These are phyloP conservation scores for Cardiospermum halicacabum DNA, from an alignment of 345 rosid genomes.

Conservation along the genomic window DNA sequence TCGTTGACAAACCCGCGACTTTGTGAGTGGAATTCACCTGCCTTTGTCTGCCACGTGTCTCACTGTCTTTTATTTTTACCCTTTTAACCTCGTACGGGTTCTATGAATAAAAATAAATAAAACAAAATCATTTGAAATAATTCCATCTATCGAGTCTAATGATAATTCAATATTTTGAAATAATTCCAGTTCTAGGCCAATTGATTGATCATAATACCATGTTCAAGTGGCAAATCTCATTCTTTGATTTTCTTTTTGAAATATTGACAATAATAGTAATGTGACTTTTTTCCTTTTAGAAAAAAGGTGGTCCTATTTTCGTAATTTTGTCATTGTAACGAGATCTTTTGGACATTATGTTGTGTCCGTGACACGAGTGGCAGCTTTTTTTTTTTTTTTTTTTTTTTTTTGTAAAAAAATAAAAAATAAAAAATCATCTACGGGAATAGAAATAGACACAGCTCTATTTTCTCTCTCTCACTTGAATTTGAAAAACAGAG, in stretches of 20 bases:
- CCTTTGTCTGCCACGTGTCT: constrained; percentile 21
- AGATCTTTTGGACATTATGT: constrained; percentile 7
- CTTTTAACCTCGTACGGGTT: background rate
- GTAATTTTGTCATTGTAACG: constrained; percentile 10
- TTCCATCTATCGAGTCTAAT: background rate
- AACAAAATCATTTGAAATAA: too few species aligned
- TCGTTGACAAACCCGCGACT: constrained; percentile 12
- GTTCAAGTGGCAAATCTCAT: background rate
- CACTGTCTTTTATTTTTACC: background rate
- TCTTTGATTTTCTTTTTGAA: too few species aligned
- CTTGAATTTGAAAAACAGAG: constrained; percentile 7
- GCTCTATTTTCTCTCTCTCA: background rate
- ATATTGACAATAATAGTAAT: too few species aligned
- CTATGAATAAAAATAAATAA: too few species aligned
- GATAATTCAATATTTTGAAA: background rate
- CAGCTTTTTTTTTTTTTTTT: constrained; percentile 35
- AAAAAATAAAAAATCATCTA: constrained; percentile 31
- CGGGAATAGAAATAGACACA: too few species aligned
- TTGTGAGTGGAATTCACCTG: constrained; percentile 19
- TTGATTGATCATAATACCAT: background rate
- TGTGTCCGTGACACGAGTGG: constrained; percentile 18
- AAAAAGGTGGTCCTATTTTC: constrained; percentile 9
- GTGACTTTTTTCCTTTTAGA: too few species aligned
- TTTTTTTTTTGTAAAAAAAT: too few species aligned
- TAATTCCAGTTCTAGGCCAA: background rate